Percentiles rank a stretch among this genome's conserved stretches.
Conservation (phyloP, 495 filamentous ascomycete genomes). For the Penicillium pulvis region DNA sequence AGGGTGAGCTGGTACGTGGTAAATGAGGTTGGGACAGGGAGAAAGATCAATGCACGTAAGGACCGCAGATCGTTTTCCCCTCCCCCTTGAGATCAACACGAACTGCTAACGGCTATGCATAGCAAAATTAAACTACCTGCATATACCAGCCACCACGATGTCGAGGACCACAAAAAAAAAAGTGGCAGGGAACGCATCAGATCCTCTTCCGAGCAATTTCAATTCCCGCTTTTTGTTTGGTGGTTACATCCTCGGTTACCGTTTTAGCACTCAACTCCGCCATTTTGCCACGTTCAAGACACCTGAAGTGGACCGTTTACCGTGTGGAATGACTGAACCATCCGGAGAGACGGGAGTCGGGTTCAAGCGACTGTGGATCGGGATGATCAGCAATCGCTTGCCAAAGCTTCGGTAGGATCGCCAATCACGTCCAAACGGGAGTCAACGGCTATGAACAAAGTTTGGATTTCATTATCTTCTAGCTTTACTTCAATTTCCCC, state of each 20-base stretch:
- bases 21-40: background rate
- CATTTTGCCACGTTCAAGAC: conserved; percentile 29
- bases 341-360: conserved; percentile 8
- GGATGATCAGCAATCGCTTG: conserved; percentile 14
- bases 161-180: background rate
- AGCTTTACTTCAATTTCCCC: background rate
- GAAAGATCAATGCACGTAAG: conserved; percentile 4
- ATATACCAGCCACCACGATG: conserved; percentile 23
- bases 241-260: background rate
- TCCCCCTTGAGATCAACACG: conserved; percentile 1
- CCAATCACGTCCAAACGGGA: background rate
- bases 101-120: conserved; percentile 17
- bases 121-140: background rate
- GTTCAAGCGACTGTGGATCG: conserved; percentile 14
- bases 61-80: background rate
- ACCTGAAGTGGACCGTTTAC: background rate
- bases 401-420: conserved; percentile 8
- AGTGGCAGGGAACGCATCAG: background rate
- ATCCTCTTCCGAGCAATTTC: background rate
- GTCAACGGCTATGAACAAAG: background rate
- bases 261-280: conserved; percentile 14
- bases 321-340: background rate
- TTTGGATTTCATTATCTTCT: background rate
- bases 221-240: too few species aligned
- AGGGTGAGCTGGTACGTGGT: background rate